Conservation (phyloP, 495 filamentous ascomycete genomes). For the Trypethelium eluteriae region DNA sequence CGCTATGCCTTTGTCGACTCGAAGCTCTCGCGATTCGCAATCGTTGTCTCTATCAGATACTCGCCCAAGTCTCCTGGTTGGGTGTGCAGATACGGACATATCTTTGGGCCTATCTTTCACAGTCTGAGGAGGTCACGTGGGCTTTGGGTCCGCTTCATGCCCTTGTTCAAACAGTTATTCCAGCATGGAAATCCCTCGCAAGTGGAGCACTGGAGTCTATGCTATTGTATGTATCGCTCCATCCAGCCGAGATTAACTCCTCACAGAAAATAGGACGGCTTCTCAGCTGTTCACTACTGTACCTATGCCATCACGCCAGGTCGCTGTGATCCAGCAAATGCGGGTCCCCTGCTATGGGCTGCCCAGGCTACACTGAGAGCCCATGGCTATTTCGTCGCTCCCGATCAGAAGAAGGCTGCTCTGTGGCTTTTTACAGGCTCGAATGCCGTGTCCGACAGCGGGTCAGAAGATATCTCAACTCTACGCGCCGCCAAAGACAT, state of each 20-base stretch:
- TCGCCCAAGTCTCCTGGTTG: too few relatives aligned
- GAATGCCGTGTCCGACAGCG: not conserved
- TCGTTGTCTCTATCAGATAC: not conserved
- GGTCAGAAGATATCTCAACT: not conserved
- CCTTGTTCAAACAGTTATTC: not conserved
- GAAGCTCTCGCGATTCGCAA: not conserved
- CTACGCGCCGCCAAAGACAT: not conserved
- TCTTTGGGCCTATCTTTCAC: not conserved
- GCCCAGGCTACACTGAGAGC: not conserved
- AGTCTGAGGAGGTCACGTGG: not conserved
- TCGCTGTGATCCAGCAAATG: not conserved
- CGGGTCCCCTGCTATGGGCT: not conserved
- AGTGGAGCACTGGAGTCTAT: not conserved
- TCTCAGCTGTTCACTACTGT: not conserved
- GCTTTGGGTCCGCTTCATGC: not conserved
- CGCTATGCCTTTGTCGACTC: not conserved
- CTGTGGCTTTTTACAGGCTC: constrained; percentile 2
- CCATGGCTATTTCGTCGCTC: constrained; percentile 1
- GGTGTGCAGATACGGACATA: not conserved
- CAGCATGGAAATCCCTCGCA: constrained; percentile 2
- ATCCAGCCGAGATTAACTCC: not conserved
- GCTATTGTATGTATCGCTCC: not conserved
- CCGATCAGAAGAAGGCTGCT: not conserved
- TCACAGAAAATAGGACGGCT: constrained; percentile 2
- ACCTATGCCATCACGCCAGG: not conserved